Base-by-base conservation (phyloP, 768 basidiomycete species). In the Russula emetica region DNA sequence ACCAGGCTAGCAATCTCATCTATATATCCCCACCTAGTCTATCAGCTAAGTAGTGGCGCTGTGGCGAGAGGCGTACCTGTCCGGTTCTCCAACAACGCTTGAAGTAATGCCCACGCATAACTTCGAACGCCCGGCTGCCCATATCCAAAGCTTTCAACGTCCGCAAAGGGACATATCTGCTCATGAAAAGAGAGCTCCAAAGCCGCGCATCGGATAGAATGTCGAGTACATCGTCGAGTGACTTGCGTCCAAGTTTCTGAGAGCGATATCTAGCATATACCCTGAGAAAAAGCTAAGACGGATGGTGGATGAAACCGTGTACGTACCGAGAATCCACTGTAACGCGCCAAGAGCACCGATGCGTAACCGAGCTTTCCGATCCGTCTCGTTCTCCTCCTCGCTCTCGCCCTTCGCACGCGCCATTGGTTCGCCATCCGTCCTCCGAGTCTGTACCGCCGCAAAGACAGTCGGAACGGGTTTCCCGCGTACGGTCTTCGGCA, bases 121-220 rank as follows among this genome's bases (percentile, higher is more conserved):
- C 85, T 82, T 20, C 94, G 82, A 34, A 93, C 87, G 45, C 78
- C 79, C 3, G 92, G 89, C 68, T 94, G 90, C 2, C 73, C 78
- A 38, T 75, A 77, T 1, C 90, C 91, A 66, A 88, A 83, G 54
- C 76, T 74, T 55, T 79, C 78, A 5, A 78, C 64, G 2, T 75
- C 75, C 16, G 74, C 72, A 71, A 80, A 83, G 0, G 80, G 79
- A 36, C 77, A 78, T 10, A 63, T 69, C 64, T 76, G 75, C 1
- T 71, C 76, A 34, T 80, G 78, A 66, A 79, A 8, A 87, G 75
- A 2, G 79, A 77, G 16, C 82, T 83, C 88, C 85, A 94, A 30
- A 86, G 75, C 2, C 72, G 77, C 38, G 82, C 78, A 66, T 81
- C 86, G 14, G 71, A 74, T 28, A 82, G 76, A 32, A 84, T 76